Evolutionary conservation across 106 monocot species (phyloP).

Genomic region (Dendrobium officinale): DNA sequence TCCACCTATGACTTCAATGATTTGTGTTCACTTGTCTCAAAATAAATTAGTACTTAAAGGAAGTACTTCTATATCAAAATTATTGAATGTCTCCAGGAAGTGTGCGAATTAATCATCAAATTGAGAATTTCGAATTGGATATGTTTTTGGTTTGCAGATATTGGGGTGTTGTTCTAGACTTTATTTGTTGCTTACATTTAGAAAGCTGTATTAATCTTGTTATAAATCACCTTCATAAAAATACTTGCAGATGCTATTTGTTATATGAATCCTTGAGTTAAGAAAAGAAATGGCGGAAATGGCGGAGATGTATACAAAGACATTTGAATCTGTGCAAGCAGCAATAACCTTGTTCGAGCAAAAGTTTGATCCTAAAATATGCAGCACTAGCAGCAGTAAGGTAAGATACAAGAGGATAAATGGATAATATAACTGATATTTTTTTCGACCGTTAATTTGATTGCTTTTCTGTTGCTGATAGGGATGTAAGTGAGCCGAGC

Average conservation of each 20-base stretch:
- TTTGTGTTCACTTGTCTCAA: too few relatives aligned
- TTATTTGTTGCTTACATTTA: background rate
- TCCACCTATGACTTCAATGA: too few relatives aligned
- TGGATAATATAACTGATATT: background rate
- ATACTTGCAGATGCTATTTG: background rate
- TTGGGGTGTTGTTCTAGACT: background rate
- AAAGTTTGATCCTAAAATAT: background rate
- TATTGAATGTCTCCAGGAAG: too few relatives aligned
- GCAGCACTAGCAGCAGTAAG: background rate
- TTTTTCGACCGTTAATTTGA: background rate
- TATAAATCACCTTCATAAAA: background rate
- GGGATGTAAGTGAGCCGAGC: too few relatives aligned
- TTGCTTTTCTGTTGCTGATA: background rate
- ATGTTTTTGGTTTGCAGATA: background rate
- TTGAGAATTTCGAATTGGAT: background rate
- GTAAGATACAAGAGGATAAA: background rate
- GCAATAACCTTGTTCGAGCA: constrained; percentile 20
- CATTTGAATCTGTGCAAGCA: constrained; percentile 14
- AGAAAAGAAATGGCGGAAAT: constrained; percentile 16
- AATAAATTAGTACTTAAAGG: background rate
- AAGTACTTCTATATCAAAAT: background rate
- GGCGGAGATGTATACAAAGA: constrained; percentile 13
- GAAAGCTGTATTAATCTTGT: background rate
- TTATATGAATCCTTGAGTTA: background rate
- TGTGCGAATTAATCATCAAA: background rate